Evolutionary conservation across 441 rosid species (phyloP).

Genomic region (Brassica balearica): DNA sequence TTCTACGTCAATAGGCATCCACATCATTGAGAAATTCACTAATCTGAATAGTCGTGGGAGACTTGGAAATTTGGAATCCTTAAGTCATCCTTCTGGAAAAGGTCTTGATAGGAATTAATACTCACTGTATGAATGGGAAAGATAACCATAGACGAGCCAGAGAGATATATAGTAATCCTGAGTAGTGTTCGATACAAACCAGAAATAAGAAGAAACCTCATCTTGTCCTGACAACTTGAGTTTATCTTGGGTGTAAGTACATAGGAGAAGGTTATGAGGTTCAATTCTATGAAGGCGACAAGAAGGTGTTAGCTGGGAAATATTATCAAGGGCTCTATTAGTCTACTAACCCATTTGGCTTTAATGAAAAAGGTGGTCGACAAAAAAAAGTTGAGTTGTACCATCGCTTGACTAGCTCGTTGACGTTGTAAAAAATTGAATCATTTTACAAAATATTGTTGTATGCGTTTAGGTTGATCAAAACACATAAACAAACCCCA

Average conservation of each 20-base stretch:
- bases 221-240: neutral
- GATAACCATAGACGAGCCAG: neutral
- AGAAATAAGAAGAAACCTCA: neutral
- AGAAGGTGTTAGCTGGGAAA: too few species aligned
- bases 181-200: neutral
- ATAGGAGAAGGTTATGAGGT: neutral
- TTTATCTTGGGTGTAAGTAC: neutral
- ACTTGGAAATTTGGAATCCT: neutral
- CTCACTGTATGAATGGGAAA: neutral
- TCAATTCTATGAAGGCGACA: neutral
- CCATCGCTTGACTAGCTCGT: too few species aligned
- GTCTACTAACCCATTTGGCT: too few species aligned
- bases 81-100: neutral
- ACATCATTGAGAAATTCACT: neutral
- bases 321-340: too few species aligned
- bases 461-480: too few species aligned
- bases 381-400: too few species aligned
- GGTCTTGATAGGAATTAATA: neutral
- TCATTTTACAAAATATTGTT: too few species aligned
- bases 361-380: too few species aligned
- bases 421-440: too few species aligned
- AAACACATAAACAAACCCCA: too few species aligned
- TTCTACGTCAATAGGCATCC: neutral
- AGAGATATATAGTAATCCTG: neutral
- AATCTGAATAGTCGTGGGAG: neutral